These are phyloP conservation scores for Raffaelea arxii DNA, from an alignment of 2,329 filamentous ascomycete species.

Conservation along the genomic window DNA sequence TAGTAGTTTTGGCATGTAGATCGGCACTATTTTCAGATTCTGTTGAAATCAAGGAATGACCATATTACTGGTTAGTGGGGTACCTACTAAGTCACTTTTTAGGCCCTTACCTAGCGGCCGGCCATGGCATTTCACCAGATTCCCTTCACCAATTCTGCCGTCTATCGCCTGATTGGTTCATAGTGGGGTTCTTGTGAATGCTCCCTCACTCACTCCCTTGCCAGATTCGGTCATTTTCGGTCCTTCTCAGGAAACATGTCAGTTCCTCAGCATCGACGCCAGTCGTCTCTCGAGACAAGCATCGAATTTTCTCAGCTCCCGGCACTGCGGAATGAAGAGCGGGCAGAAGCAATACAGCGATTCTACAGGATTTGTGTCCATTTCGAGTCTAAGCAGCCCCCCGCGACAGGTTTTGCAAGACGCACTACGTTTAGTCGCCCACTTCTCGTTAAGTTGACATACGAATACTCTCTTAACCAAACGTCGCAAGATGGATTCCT, in stretches of 20 bases:
- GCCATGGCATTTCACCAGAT: no score
- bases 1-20: no score
- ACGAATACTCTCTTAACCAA: neutral
- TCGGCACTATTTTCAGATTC: no score
- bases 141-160: no score
- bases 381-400: neutral
- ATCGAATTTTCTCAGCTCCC: neutral
- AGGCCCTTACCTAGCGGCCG: no score
- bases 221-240: no score
- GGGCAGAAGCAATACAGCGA: neutral
- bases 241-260: neutral
- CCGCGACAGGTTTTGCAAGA: neutral
- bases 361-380: neutral
- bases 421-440: neutral
- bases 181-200: no score
- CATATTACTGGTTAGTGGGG: no score
- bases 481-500: conserved; percentile 1
- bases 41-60: no score
- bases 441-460: neutral
- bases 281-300: neutral
- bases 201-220: no score
- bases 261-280: neutral
- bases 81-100: no score
- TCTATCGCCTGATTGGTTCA: no score
- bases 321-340: neutral